A percentile compares a stretch with the other conserved stretches of the same genome.
Conservation (phyloP, 163 green algal species). For the Scenedesmus sp. region DNA sequence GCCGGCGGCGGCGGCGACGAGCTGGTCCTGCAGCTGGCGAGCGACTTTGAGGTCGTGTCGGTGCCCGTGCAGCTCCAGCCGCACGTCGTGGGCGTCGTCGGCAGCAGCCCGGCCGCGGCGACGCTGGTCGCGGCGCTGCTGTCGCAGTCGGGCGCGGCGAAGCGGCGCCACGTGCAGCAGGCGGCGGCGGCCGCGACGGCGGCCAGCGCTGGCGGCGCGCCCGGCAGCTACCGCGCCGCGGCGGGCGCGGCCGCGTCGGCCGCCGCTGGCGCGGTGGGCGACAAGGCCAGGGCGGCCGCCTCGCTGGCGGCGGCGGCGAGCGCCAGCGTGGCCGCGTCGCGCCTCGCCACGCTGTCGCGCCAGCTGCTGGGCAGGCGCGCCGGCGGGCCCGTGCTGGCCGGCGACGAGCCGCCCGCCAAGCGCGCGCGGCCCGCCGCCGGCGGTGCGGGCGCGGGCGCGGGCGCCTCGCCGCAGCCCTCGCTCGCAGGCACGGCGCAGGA, state of each 20-base stretch:
- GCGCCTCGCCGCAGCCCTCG: neutral
- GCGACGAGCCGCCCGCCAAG: constrained; percentile 3
- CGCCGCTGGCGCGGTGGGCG: neutral
- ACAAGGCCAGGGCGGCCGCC: constrained; percentile 25
- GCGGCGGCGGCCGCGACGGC: constrained; percentile 2
- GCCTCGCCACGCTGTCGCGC: constrained; percentile 13
- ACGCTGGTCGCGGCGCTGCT: constrained; percentile 20
- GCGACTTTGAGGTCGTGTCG: constrained; percentile 12
- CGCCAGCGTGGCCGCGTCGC: constrained; percentile 13
- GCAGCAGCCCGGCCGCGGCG: constrained; percentile 10
- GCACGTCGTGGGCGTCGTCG: constrained; percentile 1
- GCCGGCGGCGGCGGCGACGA: neutral
- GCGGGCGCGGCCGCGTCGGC: neutral
- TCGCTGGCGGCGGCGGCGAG: constrained; percentile 30
- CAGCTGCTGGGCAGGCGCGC: constrained; percentile 19
- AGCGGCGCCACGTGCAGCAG: constrained; percentile 14
- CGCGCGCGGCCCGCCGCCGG: constrained; percentile 10
- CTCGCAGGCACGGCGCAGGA: no score
- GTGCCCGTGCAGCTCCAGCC: constrained; percentile 21
- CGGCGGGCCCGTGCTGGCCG: neutral
- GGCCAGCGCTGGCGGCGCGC: constrained; percentile 13
- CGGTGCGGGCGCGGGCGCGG: neutral
- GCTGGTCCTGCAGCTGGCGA: constrained; percentile 14
- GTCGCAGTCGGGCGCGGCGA: constrained; percentile 13
- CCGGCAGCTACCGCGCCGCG: constrained; percentile 28